Conservation (phyloP, 2,329 filamentous ascomycete genomes). For the Aaosphaeria arxii region DNA sequence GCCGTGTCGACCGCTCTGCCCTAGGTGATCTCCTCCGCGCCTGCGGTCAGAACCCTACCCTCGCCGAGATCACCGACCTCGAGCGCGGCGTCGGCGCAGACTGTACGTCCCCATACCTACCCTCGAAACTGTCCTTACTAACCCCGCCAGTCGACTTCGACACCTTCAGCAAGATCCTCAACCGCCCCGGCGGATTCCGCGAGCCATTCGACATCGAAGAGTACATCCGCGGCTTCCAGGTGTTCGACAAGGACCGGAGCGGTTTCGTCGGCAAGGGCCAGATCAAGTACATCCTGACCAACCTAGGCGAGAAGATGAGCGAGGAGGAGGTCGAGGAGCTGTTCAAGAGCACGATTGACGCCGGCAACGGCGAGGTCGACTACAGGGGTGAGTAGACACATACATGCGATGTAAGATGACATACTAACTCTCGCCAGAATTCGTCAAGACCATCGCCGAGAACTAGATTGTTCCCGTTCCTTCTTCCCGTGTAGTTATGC, state of each 20-base stretch:
- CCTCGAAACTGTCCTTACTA: background rate
- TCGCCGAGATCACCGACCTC: slow-evolving; percentile 87
- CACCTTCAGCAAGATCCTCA: slow-evolving; percentile 92
- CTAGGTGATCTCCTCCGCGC: slow-evolving; percentile 93
- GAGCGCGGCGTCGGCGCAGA: slow-evolving; percentile 87
- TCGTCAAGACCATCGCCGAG: slow-evolving; percentile 39
- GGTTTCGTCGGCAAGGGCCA: slow-evolving; percentile 97
- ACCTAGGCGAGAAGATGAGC: slow-evolving; percentile 98
- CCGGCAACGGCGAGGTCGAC: slow-evolving; percentile 93
- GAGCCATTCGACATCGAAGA: slow-evolving; percentile 97
- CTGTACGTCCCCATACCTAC: slow-evolving; percentile 61
- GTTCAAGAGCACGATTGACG: slow-evolving; percentile 89
- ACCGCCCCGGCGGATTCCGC: slow-evolving; percentile 96
- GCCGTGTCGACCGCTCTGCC: slow-evolving; percentile 80
- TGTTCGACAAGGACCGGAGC: slow-evolving; percentile 98
- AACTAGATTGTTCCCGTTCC: slow-evolving; percentile 21
- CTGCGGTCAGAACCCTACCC: slow-evolving; percentile 95
- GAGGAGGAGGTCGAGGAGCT: slow-evolving; percentile 99
- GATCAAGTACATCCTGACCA: slow-evolving; percentile 96
- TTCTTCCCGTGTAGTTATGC: background rate
- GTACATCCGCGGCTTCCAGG: slow-evolving; percentile 97
- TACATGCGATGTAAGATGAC: background rate
- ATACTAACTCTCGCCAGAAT: slow-evolving; percentile 21
- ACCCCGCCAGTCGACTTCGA: slow-evolving; percentile 82
- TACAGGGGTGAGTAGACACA: slow-evolving; percentile 71